Evolutionary conservation across 805 yeast genomes (phyloP).

Genomic region (Sugiyamaella lignohabitans): DNA sequence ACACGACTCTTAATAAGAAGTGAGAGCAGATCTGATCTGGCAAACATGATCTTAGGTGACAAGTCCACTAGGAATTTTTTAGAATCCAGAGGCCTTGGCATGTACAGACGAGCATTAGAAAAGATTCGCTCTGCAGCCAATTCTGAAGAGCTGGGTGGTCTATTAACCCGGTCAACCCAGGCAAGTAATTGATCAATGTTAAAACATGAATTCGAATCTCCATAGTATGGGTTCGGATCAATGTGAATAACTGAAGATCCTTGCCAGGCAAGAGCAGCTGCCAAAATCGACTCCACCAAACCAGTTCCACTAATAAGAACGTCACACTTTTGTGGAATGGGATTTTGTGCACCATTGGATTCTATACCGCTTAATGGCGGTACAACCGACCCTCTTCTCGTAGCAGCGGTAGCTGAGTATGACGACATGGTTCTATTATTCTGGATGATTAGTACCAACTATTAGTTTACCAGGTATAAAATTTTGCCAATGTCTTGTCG

Average conservation of each 20-base stretch:
- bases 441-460: too few species aligned
- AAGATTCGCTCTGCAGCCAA: conserved; percentile 37
- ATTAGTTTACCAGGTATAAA: too few species aligned
- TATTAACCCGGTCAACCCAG: conserved; percentile 73
- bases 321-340: conserved; percentile 57
- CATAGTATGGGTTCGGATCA: conserved; percentile 79
- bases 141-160: too few species aligned
- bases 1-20: conserved; percentile 79
- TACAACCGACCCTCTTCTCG: conserved; percentile 34
- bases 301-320: conserved; percentile 93
- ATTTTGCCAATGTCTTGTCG: too few species aligned
- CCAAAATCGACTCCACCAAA: conserved; percentile 74
- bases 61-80: conserved; percentile 83
- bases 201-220: conserved; percentile 80
- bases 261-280: conserved; percentile 96
- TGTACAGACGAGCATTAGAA: conserved; percentile 70
- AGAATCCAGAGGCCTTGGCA: conserved; percentile 60
- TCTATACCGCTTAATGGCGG: conserved; percentile 37
- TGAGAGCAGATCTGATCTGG: conserved; percentile 78
- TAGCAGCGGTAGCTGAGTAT: conserved; percentile 34
- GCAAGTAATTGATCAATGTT: conserved; percentile 77
- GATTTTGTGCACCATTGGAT: conserved; percentile 12
- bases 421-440: conserved; percentile 35
- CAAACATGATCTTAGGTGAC: conserved; percentile 80
- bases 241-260: conserved; percentile 93